These are phyloP conservation scores for Saksenaea vasiformis DNA, from an alignment of 371 early-diverging fungal species.

Conservation along the genomic window DNA sequence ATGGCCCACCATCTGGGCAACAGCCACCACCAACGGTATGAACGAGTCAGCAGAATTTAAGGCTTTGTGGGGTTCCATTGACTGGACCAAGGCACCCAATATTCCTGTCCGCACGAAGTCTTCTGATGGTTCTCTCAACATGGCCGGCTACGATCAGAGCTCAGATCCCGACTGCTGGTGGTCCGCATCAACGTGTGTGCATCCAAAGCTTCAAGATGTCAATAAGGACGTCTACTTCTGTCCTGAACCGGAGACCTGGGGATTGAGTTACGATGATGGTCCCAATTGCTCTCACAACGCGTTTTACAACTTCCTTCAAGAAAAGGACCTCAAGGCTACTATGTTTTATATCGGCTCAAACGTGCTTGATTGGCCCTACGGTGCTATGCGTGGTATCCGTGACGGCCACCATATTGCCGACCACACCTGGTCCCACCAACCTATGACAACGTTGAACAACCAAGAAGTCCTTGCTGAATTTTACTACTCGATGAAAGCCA, in stretches of 20 bases:
- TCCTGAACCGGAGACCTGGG: slow-evolving; percentile 60
- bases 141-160: slow-evolving; percentile 21
- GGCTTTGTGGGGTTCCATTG: slow-evolving; percentile 28
- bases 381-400: slow-evolving; percentile 52
- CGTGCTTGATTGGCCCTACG: slow-evolving; percentile 58
- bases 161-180: slow-evolving; percentile 58
- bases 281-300: slow-evolving; percentile 59
- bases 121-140: slow-evolving; percentile 20
- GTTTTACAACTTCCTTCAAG: slow-evolving; percentile 48
- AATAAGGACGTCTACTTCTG: slow-evolving; percentile 52
- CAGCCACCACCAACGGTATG: slow-evolving; percentile 40
- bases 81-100: slow-evolving; percentile 31
- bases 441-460: slow-evolving; percentile 67
- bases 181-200: slow-evolving; percentile 46
- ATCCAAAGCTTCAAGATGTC: slow-evolving; percentile 36
- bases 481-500: slow-evolving; percentile 68
- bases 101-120: slow-evolving; percentile 16
- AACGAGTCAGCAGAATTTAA: slow-evolving; percentile 31
- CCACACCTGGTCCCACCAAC: slow-evolving; percentile 74
- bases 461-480: slow-evolving; percentile 74
- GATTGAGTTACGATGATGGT: slow-evolving; percentile 69
- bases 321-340: slow-evolving; percentile 58
- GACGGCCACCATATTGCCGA: slow-evolving; percentile 72
- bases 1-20: slow-evolving; percentile 37
- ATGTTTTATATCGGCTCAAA: slow-evolving; percentile 75